Evolutionary conservation across 2,329 filamentous ascomycete species (phyloP).

Genomic region (Phaeophleospora eucalypticola): DNA sequence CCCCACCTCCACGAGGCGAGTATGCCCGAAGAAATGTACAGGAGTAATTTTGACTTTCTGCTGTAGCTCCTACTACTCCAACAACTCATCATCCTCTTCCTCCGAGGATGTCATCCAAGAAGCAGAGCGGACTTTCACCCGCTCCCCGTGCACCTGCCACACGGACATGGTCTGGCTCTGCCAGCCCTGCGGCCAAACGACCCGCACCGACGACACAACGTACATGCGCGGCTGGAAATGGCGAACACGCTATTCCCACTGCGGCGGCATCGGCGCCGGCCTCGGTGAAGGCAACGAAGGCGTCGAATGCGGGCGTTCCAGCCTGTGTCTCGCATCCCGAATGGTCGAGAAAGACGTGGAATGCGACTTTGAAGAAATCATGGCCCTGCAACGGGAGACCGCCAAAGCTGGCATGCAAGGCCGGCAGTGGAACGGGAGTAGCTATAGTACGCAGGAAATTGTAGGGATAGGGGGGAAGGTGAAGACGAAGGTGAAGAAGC

Average conservation of each 20-base stretch:
- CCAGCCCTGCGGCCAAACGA: slow-evolving; percentile 71
- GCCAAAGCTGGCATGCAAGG: slow-evolving; percentile 28
- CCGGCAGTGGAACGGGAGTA: slow-evolving; percentile 54
- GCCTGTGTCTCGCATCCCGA: slow-evolving; percentile 69
- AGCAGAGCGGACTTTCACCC: slow-evolving; percentile 39
- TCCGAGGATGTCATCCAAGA: neutral
- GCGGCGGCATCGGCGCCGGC: slow-evolving; percentile 77
- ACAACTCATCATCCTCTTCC: too few relatives aligned
- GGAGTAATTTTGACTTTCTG: slow-evolving; percentile 6
- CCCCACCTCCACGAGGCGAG: slow-evolving; percentile 12
- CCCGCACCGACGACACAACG: slow-evolving; percentile 56
- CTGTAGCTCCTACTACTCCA: neutral
- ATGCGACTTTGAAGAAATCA: slow-evolving; percentile 73
- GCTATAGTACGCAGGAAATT: slow-evolving; percentile 82
- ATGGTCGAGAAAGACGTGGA: slow-evolving; percentile 81
- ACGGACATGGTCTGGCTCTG: slow-evolving; percentile 75
- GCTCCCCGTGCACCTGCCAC: slow-evolving; percentile 55
- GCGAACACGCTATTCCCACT: slow-evolving; percentile 76
- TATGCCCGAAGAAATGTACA: neutral
- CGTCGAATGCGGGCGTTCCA: slow-evolving; percentile 78
- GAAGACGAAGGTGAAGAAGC: slow-evolving; percentile 81
- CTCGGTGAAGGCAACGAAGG: slow-evolving; percentile 85
- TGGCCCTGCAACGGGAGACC: slow-evolving; percentile 41
- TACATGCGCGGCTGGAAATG: slow-evolving; percentile 76
- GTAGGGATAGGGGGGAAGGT: slow-evolving; percentile 85